Conservation (phyloP, 352 stramenopile species). For the Globisporangium cystogenes region DNA sequence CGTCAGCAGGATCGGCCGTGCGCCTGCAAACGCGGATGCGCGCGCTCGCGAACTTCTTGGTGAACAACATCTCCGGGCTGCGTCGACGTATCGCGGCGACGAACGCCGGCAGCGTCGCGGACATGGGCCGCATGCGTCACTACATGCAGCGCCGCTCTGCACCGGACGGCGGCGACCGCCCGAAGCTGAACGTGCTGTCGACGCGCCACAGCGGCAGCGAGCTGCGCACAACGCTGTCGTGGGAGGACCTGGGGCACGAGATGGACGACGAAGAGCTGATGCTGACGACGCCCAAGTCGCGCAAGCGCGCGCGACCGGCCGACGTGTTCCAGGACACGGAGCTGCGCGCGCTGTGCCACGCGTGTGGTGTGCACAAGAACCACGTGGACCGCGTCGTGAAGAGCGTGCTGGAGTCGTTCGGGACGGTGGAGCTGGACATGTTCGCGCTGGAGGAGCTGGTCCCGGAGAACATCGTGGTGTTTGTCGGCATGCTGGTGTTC, state of each 20-base stretch:
- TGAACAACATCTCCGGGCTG: constrained; percentile 33
- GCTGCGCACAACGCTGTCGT: constrained; percentile 38
- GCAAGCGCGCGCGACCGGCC: constrained; percentile 37
- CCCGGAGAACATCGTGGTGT: constrained; percentile 50
- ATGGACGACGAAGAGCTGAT: constrained; percentile 44
- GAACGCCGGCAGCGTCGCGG: constrained; percentile 21
- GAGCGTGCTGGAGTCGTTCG: constrained; percentile 48
- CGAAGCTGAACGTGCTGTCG: constrained; percentile 40
- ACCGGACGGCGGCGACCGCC: constrained; percentile 22
- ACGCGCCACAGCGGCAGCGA: constrained; percentile 36
- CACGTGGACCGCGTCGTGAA: constrained; percentile 43
- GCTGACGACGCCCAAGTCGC: constrained; percentile 30
- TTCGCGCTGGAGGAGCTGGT: constrained; percentile 65
- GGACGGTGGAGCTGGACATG: constrained; percentile 62
- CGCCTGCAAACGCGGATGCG: constrained; percentile 34
- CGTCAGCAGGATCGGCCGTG: background rate
- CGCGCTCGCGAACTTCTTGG: constrained; percentile 37
- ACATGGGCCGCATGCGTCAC: constrained; percentile 32
- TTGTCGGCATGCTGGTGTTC: constrained; percentile 75
- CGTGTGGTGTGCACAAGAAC: constrained; percentile 33
- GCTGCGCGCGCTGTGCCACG: constrained; percentile 42
- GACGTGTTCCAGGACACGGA: constrained; percentile 46
- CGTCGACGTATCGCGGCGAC: constrained; percentile 17
- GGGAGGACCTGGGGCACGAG: constrained; percentile 27
- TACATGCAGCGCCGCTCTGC: constrained; percentile 41